A percentile compares a stretch with the other conserved stretches of the same genome.
Evolutionary conservation across 306 rosid genomes (phyloP).

Genomic region (Citrullus mucosospermus): DNA sequence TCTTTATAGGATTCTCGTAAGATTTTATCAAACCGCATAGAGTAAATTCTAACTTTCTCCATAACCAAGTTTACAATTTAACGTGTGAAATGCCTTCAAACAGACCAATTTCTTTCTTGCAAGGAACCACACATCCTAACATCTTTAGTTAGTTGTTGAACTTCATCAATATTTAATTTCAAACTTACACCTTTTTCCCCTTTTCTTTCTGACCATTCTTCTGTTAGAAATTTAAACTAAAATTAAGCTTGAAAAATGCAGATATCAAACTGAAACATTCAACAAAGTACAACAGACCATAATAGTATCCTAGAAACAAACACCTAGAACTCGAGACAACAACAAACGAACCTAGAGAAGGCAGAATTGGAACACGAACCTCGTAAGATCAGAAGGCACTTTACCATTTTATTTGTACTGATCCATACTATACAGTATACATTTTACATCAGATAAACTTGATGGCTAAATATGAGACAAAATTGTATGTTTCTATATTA

Average conservation of each 20-base stretch:
- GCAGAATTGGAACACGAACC: background rate
- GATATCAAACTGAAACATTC: background rate
- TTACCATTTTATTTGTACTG: background rate
- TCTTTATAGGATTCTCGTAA: no score
- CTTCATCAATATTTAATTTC: background rate
- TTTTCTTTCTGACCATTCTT: background rate
- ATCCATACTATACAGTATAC: constrained; percentile 1
- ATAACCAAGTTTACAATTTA: no score
- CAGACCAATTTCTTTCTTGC: no score
- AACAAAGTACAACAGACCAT: background rate
- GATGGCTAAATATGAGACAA: background rate
- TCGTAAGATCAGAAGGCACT: background rate
- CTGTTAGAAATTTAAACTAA: background rate
- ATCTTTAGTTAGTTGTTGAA: background rate
- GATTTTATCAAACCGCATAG: no score
- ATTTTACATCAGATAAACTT: constrained; percentile 2
- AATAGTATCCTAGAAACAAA: background rate
- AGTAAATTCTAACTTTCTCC: no score
- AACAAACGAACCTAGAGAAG: background rate
- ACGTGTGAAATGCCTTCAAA: no score
- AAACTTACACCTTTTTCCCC: background rate
- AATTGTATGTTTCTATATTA: background rate
- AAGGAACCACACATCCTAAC: no score
- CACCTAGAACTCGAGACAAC: background rate
- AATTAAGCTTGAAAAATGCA: background rate